Base-by-base conservation (phyloP, 2,329 filamentous ascomycete genomes). In the Apiospora saccharicola region DNA sequence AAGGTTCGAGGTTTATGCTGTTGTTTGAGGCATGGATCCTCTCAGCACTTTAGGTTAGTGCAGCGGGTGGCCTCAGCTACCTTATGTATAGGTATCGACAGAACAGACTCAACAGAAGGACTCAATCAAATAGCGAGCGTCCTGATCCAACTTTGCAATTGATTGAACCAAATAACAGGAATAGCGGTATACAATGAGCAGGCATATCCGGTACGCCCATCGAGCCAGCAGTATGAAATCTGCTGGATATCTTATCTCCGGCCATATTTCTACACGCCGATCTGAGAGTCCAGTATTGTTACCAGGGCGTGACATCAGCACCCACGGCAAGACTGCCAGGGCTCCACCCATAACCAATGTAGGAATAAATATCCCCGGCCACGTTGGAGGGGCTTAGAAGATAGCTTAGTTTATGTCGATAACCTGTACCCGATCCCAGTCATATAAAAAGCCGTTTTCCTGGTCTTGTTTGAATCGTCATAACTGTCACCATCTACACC, bases 301-400 rank as follows among this genome's bases (percentile, higher is more conserved):
- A 22, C 19, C 30, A 64, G 34, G 57, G 44, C 34, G 69, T 70
- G 69, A 70, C 69, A 70, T 70, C 69, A 70, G 69, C 37, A 61
- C 16, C 49, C 57, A 64, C 57, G 30, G 57, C 13, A 49, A 51
- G 26, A 61, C 34, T 61, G 47, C 46, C 49, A 30, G 69, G 37
- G 49, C 69, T 44, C 69, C 69, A 61, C 69, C 37, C 37, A 51
- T 70, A 69, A 69, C 70, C 70, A 46, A 70, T 51, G 70, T 73
- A 73, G 72, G 72, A 73, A 73, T 71, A 70, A 71, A 70, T 73
- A 71, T 67, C 72, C 72, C 67, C 67, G 67, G 44, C 37, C 19
- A 64, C 34, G 57, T 64, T 61, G 70, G 68, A 57, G 67, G 72
- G 72, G 72, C n/a, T 69, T 26, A 41, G 69, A 26, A 30, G 41